Base-by-base conservation (phyloP, 305 asterid species). In the Fraxinus velutina region DNA sequence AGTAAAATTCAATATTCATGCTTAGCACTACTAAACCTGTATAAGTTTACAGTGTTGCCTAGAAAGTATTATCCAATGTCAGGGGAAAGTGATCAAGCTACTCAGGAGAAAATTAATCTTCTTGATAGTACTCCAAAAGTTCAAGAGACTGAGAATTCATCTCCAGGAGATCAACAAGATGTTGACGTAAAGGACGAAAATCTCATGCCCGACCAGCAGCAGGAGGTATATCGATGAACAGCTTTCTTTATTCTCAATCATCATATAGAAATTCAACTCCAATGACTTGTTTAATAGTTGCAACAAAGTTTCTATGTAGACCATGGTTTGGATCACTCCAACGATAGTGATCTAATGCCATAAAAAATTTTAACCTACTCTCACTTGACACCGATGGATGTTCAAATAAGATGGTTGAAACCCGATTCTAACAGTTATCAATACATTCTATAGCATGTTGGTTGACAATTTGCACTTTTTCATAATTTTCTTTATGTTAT, bases 141-240 rank as follows among this genome's bases (percentile, higher is more conserved):
- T 17, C 84, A 86, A n/a, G 89, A 85, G 27, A 72, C 75, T 19
- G 84, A 83, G 37, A 75, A 81, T 73, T 70, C 34, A 9, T 76
- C 84, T 17, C 62, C 3, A 19, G 75, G 12, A 62, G 82, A 80
- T 13, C 30, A 79, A n/a, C 81, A 76, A 75, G 84, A 75, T 37
- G 73, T 19, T 1, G 82, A 88, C 15, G 2, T 2, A 15, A 60
- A 75, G 9, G 70, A 57, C 2, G 86, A 87, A 47, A 84, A 80
- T 47, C 71, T 68, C 79, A 80, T 52, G 78, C 85, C 88, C n/a
- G 85, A 87, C 6, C 79, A 13, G 13, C 68, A 82, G 68, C 85
- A 80, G 32, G 88, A 85, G 91, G 92, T 89, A 78, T n/a, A 22
- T 78, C 13, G 6, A 73, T 5, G 21, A 3, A 36, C 15, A 22